Evolutionary conservation across 2,329 filamentous ascomycete species (phyloP).

Genomic region (Apiospora arundinis): DNA sequence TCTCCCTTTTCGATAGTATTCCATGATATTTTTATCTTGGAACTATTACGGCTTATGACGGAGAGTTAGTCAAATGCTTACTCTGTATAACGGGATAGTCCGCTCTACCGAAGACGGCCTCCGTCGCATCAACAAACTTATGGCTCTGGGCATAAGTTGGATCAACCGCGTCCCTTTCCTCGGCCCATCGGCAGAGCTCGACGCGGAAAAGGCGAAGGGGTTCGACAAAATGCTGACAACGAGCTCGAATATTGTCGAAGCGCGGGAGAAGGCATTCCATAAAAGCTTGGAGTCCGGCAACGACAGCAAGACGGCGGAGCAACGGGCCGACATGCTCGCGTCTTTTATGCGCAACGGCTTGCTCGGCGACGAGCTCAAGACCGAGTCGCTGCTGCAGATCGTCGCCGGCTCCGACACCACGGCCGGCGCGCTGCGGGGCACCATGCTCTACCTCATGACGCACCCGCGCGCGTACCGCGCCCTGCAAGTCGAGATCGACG

Average conservation of each 20-base stretch:
- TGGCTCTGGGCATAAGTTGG: conserved; percentile 6
- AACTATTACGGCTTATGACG: too few relatives aligned
- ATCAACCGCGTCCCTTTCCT: not conserved
- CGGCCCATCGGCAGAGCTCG: not conserved
- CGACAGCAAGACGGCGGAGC: not conserved
- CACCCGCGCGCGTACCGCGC: conserved; percentile 50
- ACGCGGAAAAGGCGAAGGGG: not conserved
- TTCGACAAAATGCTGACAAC: conserved; percentile 4
- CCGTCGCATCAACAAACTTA: not conserved
- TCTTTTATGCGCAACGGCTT: conserved; percentile 52
- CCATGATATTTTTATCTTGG: too few relatives aligned
- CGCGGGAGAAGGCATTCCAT: not conserved
- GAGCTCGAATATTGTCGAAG: not conserved
- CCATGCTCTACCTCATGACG: conserved; percentile 54
- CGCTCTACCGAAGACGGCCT: conserved; percentile 10
- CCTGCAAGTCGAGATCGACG: conserved; percentile 53
- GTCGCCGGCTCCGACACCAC: conserved; percentile 55
- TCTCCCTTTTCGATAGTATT: conserved; percentile 39
- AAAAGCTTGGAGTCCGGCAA: conserved; percentile 1
- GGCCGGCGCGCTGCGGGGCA: conserved; percentile 55
- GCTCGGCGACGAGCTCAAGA: conserved; percentile 48
- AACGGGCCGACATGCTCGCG: conserved; percentile 19
- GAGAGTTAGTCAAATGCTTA: not conserved
- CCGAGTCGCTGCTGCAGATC: conserved; percentile 40
- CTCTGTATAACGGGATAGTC: not conserved